Conservation (phyloP, 257 asterid species). For the Eucommia ulmoides region DNA sequence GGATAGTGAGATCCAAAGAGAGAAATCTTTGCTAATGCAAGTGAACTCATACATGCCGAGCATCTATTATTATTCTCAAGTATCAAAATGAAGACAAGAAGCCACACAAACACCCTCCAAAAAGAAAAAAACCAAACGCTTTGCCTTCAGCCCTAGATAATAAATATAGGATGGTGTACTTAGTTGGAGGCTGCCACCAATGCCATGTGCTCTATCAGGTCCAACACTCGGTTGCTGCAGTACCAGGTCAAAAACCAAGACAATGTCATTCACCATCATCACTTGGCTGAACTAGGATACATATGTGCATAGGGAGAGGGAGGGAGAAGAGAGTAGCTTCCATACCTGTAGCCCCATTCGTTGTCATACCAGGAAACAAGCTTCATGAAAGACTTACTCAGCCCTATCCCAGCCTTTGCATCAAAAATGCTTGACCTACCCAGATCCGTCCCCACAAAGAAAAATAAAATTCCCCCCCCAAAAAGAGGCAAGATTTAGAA, state of each 20-base stretch:
- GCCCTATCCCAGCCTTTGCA: conserved; percentile 96
- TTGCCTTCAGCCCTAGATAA: neutral
- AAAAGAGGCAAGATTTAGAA: too few relatives aligned
- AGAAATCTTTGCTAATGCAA: too few relatives aligned
- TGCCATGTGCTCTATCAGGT: conserved; percentile 91
- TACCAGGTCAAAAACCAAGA: neutral
- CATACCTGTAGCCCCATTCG: conserved; percentile 99
- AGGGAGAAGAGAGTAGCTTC: conserved; percentile 11
- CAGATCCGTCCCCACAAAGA: too few relatives aligned
- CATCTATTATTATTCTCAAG: neutral
- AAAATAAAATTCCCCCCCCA: too few relatives aligned
- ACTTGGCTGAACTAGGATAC: too few relatives aligned
- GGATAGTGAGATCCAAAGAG: too few relatives aligned
- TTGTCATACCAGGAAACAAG: conserved; percentile 95
- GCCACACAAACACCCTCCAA: neutral
- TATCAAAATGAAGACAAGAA: neutral
- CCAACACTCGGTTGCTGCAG: conserved; percentile 85
- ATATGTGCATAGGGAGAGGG: neutral
- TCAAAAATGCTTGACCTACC: conserved; percentile 99
- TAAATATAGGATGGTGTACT: neutral
- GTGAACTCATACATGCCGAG: neutral
- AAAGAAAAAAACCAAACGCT: neutral
- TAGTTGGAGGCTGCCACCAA: conserved; percentile 61
- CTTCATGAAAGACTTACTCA: conserved; percentile 76
- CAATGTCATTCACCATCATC: neutral